Conservation (phyloP, 2,329 filamentous ascomycete species). For the Hysterium pulicare region DNA sequence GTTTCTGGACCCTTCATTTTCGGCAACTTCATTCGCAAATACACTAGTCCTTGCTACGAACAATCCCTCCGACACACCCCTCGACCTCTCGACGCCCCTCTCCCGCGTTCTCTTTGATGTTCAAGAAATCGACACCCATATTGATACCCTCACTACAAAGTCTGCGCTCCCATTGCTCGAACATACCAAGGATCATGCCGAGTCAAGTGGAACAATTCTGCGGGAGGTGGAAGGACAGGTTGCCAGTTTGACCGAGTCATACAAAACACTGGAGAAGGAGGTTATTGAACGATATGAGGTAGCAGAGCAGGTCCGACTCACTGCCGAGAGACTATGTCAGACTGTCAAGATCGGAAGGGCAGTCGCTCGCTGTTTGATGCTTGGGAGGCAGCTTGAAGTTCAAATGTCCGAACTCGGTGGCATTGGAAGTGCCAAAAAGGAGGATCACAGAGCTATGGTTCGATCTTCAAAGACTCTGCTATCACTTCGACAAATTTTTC, state of each 20-base stretch:
- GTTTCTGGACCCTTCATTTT: conserved; percentile 81
- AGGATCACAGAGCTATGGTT: conserved; percentile 77
- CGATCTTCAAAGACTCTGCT: conserved; percentile 77
- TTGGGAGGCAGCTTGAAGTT: conserved; percentile 84
- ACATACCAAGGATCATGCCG: conserved; percentile 71
- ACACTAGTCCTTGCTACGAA: conserved; percentile 84
- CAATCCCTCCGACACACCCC: conserved; percentile 81
- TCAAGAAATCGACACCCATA: conserved; percentile 94
- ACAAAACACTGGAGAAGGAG: conserved; percentile 79
- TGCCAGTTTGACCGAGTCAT: conserved; percentile 75
- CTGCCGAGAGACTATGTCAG: conserved; percentile 75
- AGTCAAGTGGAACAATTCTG: conserved; percentile 69
- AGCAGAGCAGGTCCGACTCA: conserved; percentile 76
- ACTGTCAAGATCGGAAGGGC: conserved; percentile 73
- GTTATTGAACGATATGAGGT: conserved; percentile 81
- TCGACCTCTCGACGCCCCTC: conserved; percentile 91
- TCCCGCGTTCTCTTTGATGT: conserved; percentile 94
- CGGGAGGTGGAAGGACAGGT: conserved; percentile 77
- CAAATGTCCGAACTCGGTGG: conserved; percentile 69
- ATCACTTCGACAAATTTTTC: conserved; percentile 69
- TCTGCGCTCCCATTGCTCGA: conserved; percentile 77
- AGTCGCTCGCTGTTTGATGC: conserved; percentile 72
- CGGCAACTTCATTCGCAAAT: conserved; percentile 79
- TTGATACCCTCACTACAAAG: conserved; percentile 82
- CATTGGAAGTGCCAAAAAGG: conserved; percentile 50